Conservation (phyloP, 441 rosid genomes). For the Eutrema salsugineum region DNA sequence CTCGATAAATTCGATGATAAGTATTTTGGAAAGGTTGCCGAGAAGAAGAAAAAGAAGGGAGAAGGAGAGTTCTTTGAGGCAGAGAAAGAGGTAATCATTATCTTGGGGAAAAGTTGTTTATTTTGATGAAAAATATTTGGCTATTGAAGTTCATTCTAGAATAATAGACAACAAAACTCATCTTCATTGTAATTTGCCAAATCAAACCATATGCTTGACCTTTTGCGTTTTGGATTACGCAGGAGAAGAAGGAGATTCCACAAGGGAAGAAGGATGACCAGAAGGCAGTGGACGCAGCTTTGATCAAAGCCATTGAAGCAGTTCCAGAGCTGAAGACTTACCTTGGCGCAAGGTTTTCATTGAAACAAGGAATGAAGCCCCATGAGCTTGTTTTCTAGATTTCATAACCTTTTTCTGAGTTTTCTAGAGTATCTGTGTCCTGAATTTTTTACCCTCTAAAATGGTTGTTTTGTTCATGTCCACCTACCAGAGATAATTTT, state of each 20-base stretch:
- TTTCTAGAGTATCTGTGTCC: not conserved
- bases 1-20: conserved; percentile 46
- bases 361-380: conserved; percentile 62
- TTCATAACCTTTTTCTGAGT: not conserved
- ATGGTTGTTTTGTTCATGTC: conserved; percentile 17
- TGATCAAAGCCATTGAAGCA: conserved; percentile 45
- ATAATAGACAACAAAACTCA: not conserved
- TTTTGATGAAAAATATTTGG: no score
- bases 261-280: conserved; percentile 49
- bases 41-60: conserved; percentile 42
- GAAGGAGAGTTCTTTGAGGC: conserved; percentile 55
- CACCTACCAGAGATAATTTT: conserved; percentile 7
- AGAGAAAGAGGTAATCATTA: not conserved
- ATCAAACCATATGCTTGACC: not conserved
- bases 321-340: conserved; percentile 45
- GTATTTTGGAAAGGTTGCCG: conserved; percentile 46
- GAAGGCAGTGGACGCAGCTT: conserved; percentile 35
- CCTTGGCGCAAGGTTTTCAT: conserved; percentile 51
- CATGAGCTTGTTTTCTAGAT: conserved; percentile 56
- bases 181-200: not conserved
- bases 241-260: conserved; percentile 44
- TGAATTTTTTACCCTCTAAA: not conserved
- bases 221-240: not conserved
- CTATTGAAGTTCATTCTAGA: not conserved
- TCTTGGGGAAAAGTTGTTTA: no score